These are phyloP conservation scores for Mortierella sp. DNA, from an alignment of 371 early-diverging fungal species.

Conservation along the genomic window DNA sequence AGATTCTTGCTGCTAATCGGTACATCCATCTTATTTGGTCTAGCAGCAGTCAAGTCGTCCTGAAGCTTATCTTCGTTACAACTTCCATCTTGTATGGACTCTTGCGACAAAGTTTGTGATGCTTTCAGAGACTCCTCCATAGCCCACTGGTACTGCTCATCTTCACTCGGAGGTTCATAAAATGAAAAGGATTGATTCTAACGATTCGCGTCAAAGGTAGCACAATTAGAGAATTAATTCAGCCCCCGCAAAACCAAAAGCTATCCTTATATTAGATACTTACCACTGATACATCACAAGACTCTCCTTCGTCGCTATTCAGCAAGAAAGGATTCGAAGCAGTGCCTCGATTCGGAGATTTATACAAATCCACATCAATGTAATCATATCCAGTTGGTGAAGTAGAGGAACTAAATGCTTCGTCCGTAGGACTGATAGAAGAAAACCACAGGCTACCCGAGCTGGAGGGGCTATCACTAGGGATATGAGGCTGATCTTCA, in stretches of 20 bases:
- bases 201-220: not conserved
- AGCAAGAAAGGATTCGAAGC: slow-evolving; percentile 17
- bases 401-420: slow-evolving; percentile 3
- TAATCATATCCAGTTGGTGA: slow-evolving; percentile 4
- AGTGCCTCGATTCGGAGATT: not conserved
- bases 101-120: slow-evolving; percentile 32
- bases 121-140: slow-evolving; percentile 46
- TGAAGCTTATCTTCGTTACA: not conserved
- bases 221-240: not conserved
- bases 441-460: slow-evolving; percentile 33
- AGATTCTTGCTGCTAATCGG: not conserved
- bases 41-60: not conserved
- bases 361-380: not conserved
- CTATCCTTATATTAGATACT: not conserved
- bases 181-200: slow-evolving; percentile 27
- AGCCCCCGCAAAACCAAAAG: not conserved
- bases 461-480: slow-evolving; percentile 32
- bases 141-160: slow-evolving; percentile 50
- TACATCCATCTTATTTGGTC: not conserved
- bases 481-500: slow-evolving; percentile 22
- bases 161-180: slow-evolving; percentile 36
- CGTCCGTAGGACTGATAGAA: slow-evolving; percentile 23
- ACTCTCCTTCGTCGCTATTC: slow-evolving; percentile 30
- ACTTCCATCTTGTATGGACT: not conserved
- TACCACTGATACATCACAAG: slow-evolving; percentile 16